phyloP scores from a whole-genome alignment of 2,329 filamentous ascomycete species.

The Coniochaeta sp. region DNA sequence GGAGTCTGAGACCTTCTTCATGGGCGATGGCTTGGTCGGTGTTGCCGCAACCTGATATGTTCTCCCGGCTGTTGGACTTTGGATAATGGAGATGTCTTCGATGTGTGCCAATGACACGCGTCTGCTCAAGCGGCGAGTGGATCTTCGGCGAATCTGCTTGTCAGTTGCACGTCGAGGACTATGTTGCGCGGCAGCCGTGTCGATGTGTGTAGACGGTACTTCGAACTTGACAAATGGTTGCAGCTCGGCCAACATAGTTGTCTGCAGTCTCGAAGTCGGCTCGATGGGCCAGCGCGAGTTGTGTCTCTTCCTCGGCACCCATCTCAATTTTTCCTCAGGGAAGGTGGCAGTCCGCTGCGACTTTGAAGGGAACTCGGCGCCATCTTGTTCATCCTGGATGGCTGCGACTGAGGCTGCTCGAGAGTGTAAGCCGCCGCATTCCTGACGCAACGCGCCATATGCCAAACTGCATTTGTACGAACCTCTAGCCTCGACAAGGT shows the following conservation, averaged over 20 bases:
- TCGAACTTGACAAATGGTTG: slow-evolving; percentile 13
- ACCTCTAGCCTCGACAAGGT: slow-evolving; percentile 18
- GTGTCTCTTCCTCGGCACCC: slow-evolving; percentile 22
- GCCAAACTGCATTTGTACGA: background rate
- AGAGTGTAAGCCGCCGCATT: background rate
- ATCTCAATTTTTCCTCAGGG: slow-evolving; percentile 12
- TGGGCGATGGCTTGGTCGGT: slow-evolving; percentile 9
- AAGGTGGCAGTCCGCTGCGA: slow-evolving; percentile 7
- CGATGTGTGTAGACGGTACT: background rate
- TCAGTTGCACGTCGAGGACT: slow-evolving; percentile 9
- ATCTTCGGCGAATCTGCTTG: slow-evolving; percentile 14
- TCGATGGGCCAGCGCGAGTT: slow-evolving; percentile 22
- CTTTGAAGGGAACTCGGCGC: background rate
- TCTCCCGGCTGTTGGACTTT: slow-evolving; percentile 7
- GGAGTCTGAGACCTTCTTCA: slow-evolving; percentile 16
- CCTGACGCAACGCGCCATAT: too few species aligned
- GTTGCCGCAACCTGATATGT: slow-evolving; percentile 14
- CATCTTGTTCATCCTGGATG: background rate
- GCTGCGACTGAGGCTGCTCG: background rate
- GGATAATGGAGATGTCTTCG: slow-evolving; percentile 10
- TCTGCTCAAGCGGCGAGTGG: slow-evolving; percentile 19
- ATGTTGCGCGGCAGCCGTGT: background rate
- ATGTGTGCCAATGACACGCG: slow-evolving; percentile 15
- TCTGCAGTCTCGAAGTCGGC: slow-evolving; percentile 9
- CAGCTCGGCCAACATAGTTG: slow-evolving; percentile 11